Evolutionary conservation across 2,329 filamentous ascomycete species (phyloP).

Genomic region (Aspergillus caelatus): DNA sequence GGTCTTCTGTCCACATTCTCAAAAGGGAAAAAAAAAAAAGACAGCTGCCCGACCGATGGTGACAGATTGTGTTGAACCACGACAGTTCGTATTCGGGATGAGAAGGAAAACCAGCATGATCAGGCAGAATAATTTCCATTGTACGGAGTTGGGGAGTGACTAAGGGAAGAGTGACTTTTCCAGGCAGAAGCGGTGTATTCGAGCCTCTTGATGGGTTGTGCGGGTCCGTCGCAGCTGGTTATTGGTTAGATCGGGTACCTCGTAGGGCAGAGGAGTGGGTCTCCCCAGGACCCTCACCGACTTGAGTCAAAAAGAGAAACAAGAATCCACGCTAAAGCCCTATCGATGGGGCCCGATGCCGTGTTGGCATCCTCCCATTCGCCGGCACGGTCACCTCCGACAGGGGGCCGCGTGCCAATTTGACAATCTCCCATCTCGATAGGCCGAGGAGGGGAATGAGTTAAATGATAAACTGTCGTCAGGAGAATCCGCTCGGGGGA

Average conservation of each 20-base stretch:
- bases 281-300: slow-evolving; percentile 15
- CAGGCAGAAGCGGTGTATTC: slow-evolving; percentile 27
- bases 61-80: neutral
- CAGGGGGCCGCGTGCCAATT: slow-evolving; percentile 2
- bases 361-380: slow-evolving; percentile 23
- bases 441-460: neutral
- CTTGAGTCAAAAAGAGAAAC: slow-evolving; percentile 4
- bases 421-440: neutral
- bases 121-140: slow-evolving; percentile 1
- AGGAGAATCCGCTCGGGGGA: neutral
- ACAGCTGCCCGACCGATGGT: neutral
- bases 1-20: neutral
- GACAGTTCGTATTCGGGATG: neutral
- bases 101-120: neutral
- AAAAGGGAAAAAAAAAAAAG: too few relatives aligned
- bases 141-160: neutral
- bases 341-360: slow-evolving; percentile 24
- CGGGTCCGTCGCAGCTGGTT: slow-evolving; percentile 2
- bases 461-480: neutral
- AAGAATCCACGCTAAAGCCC: slow-evolving; percentile 23
- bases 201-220: slow-evolving; percentile 12
- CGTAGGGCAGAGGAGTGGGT: slow-evolving; percentile 19
- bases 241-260: neutral
- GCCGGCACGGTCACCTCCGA: slow-evolving; percentile 12
- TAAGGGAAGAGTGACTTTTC: neutral